phyloP scores from a whole-genome alignment of 192 early-diverging fungal genomes.

The Geranomyces michiganensis region DNA sequence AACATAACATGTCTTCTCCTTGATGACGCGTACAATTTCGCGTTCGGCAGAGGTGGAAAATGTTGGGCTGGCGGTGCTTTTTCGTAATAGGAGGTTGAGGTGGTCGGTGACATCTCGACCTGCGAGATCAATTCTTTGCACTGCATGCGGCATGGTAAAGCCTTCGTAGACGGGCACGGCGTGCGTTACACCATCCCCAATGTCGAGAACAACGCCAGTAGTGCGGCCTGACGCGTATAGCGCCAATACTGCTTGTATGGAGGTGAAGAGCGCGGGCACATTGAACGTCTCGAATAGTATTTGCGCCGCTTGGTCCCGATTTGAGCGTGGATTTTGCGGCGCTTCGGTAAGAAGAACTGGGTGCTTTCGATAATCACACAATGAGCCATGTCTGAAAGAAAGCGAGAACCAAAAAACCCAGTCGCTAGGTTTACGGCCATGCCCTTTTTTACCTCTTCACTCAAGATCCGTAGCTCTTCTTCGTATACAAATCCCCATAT shows the following conservation, averaged over 20 bases:
- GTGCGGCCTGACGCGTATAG: conserved; percentile 97
- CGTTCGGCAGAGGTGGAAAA: conserved; percentile 93
- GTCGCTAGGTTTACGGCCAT: too few species aligned
- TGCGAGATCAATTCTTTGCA: conserved; percentile 91
- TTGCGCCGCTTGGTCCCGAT: conserved; percentile 92
- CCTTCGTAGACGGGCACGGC: conserved; percentile 95
- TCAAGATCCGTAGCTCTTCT: conserved; percentile 92
- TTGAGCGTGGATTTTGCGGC: conserved; percentile 88
- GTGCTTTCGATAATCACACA: too few species aligned
- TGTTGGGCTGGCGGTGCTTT: conserved; percentile 70
- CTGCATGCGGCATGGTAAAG: conserved; percentile 93
- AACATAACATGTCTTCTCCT: conserved; percentile 95
- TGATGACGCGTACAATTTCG: conserved; percentile 93
- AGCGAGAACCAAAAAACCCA: too few species aligned
- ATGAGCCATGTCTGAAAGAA: too few species aligned
- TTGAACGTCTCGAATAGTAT: conserved; percentile 99
- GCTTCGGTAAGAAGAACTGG: conserved; percentile 97
- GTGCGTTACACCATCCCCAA: conserved; percentile 96
- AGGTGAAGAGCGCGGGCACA: conserved; percentile 94
- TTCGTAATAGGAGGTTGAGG: conserved; percentile 89
- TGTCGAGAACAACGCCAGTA: conserved; percentile 94
- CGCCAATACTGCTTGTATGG: conserved; percentile 96
- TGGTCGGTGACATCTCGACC: conserved; percentile 92
- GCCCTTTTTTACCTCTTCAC: conserved; percentile 86
- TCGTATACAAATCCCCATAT: conserved; percentile 98